Evolutionary conservation across 2,329 filamentous ascomycete species (phyloP), one percentile per base, ranked within the genome.

Genomic region (Venturia asperata): DNA sequence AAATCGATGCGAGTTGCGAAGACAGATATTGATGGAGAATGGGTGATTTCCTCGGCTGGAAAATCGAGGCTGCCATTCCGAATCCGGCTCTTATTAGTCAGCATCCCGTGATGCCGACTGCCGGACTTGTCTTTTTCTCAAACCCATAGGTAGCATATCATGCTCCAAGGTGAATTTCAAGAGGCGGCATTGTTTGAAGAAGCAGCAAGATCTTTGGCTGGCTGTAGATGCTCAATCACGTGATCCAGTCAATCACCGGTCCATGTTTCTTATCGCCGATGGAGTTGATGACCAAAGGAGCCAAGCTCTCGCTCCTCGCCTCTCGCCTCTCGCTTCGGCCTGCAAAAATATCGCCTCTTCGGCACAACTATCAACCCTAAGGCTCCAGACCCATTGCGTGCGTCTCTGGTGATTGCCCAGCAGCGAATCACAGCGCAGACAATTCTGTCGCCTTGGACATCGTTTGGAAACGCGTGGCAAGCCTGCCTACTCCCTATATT

Each of bases 391-490:
- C 13, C 52, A 37, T 37, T 39, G 11, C 52, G 27, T 37, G 52
- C 30, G 37, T 58, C 52, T 19, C n/a, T 15, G 6, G 11, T 27
- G 27, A 56, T 37, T 19, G 52, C 52, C n/a, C 27, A 56, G 52
- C 52, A 11, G 52, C 52, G 52, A 58, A 58, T 58, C 52, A 58
- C 52, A 58, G 30, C 27, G 7, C 30, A 37, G 27, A 58, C 52
- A 58, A 58, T 58, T 11, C 52, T 58, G 52, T 21, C 27, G 52
- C 52, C 52, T 58, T 58, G 52, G 19, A 58, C 17, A n/a, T 58
- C 19, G 52, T 58, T 21, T 58, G 27, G 19, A 10, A n/a, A 58
- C 52, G 52, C 52, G 52, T 37, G 52, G 52, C 52, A 56, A 56
- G 52, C n/a, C 52, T 56, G 52, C 52, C 27, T 37, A 37, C 27